phyloP scores from a whole-genome alignment of 495 filamentous ascomycete species.

The Mytilinidion resinicola region DNA sequence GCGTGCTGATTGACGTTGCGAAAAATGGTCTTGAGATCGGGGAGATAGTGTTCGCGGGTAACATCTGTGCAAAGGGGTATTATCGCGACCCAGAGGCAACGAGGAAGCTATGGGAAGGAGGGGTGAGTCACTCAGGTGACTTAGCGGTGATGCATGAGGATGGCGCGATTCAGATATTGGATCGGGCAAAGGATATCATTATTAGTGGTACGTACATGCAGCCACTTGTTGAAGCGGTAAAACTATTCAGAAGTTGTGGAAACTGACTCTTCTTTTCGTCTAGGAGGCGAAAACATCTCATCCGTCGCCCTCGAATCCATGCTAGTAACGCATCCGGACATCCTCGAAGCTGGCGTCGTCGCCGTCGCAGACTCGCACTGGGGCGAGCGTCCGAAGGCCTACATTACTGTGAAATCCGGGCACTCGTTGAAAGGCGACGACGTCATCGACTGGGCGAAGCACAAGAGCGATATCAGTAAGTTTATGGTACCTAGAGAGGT shows the following conservation, averaged over 20 bases:
- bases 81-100: slow-evolving; percentile 87
- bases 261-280: neutral
- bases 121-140: slow-evolving; percentile 82
- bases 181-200: slow-evolving; percentile 95
- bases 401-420: slow-evolving; percentile 68
- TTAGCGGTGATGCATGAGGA: slow-evolving; percentile 88
- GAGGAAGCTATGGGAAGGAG: slow-evolving; percentile 78
- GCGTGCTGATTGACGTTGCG: slow-evolving; percentile 65
- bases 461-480: slow-evolving; percentile 69
- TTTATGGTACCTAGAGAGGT: slow-evolving; percentile 97
- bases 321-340: slow-evolving; percentile 81
- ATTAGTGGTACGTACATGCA: slow-evolving; percentile 67
- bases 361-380: slow-evolving; percentile 86
- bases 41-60: slow-evolving; percentile 84
- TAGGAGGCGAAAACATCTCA: slow-evolving; percentile 95
- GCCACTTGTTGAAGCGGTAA: too few species aligned
- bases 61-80: slow-evolving; percentile 89
- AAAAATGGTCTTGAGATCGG: slow-evolving; percentile 84
- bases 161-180: slow-evolving; percentile 83
- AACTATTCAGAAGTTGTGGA: neutral
- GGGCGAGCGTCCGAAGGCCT: slow-evolving; percentile 93
- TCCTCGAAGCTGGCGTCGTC: slow-evolving; percentile 87
- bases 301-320: slow-evolving; percentile 87
- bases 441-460: slow-evolving; percentile 80
- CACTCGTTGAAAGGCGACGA: slow-evolving; percentile 57